Evolutionary conservation across 2,329 filamentous ascomycete genomes (phyloP).

Genomic region (Atkinsonella hypoxylon): DNA sequence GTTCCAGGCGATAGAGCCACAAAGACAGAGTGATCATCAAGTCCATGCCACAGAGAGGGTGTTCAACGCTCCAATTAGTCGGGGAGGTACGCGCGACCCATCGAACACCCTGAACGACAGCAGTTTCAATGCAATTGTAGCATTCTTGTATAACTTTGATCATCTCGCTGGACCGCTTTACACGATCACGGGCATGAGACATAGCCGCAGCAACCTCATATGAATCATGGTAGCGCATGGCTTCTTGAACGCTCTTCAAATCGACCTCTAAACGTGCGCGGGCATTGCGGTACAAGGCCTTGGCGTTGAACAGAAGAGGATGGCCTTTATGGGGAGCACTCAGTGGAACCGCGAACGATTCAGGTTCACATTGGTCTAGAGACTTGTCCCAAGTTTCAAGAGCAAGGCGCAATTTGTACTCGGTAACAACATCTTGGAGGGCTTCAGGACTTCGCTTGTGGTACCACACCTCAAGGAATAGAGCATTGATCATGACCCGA

Average conservation of each 20-base stretch:
- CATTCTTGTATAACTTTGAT: conserved; percentile 97
- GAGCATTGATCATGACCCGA: conserved; percentile 95
- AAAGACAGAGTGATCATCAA: conserved; percentile 95
- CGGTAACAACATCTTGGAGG: conserved; percentile 90
- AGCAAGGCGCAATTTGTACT: conserved; percentile 92
- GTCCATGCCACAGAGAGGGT: conserved; percentile 91
- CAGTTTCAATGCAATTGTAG: conserved; percentile 95
- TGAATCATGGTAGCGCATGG: conserved; percentile 88
- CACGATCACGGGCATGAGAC: conserved; percentile 85
- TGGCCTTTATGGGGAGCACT: conserved; percentile 94
- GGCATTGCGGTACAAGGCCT: conserved; percentile 92
- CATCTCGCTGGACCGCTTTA: conserved; percentile 94
- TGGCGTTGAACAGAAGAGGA: conserved; percentile 93
- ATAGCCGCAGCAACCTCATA: conserved; percentile 96
- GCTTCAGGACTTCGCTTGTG: conserved; percentile 98
- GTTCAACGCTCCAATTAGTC: conserved; percentile 98
- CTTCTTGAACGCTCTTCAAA: conserved; percentile 90
- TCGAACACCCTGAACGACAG: conserved; percentile 83
- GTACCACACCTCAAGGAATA: conserved; percentile 98
- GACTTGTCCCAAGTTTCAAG: conserved; percentile 99
- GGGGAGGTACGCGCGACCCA: conserved; percentile 97
- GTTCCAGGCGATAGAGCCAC: conserved; percentile 98
- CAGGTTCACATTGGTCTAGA: conserved; percentile 82
- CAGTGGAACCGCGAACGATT: conserved; percentile 76
- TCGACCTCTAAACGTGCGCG: conserved; percentile 88